These are phyloP conservation scores for Leccinum truebloodii DNA, from an alignment of 768 basidiomycete genomes.

Conservation along the genomic window DNA sequence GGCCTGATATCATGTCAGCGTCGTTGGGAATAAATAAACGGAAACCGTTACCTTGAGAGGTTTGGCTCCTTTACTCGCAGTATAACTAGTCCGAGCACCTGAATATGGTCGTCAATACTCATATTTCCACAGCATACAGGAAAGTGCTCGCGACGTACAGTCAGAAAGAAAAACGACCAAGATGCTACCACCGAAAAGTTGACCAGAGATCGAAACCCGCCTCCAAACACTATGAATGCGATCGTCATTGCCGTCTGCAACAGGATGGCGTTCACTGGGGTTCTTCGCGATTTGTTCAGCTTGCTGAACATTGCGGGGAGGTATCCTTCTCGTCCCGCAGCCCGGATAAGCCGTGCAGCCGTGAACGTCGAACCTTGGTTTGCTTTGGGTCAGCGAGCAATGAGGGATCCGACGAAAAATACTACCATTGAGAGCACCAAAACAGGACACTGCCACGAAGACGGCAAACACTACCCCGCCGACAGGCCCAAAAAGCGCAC, in stretches of 20 bases:
- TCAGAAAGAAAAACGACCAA: slow-evolving; percentile 87
- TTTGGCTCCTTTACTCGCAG: slow-evolving; percentile 88
- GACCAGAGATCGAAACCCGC: slow-evolving; percentile 85
- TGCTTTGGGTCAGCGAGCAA: slow-evolving; percentile 7
- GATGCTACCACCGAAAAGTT: slow-evolving; percentile 88
- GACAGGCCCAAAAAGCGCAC: slow-evolving; percentile 79
- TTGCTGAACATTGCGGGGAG: slow-evolving; percentile 83
- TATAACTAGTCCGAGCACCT: slow-evolving; percentile 89
- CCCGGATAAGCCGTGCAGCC: slow-evolving; percentile 82
- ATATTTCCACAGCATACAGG: background rate
- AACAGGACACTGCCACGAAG: slow-evolving; percentile 92
- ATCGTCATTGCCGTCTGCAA: slow-evolving; percentile 77
- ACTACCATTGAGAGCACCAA: slow-evolving; percentile 88
- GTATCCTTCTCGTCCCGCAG: slow-evolving; percentile 85
- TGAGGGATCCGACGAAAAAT: slow-evolving; percentile 7
- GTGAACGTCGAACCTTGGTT: slow-evolving; percentile 62
- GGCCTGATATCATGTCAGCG: slow-evolving; percentile 52
- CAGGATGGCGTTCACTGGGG: slow-evolving; percentile 86
- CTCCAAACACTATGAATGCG: slow-evolving; percentile 80
- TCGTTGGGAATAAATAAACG: background rate
- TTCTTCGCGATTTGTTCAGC: slow-evolving; percentile 71
- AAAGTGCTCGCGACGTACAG: slow-evolving; percentile 47
- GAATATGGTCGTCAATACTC: slow-evolving; percentile 1
- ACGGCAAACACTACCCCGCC: slow-evolving; percentile 87
- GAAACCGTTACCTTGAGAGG: slow-evolving; percentile 62